Base-by-base conservation (phyloP, 1,284 basidiomycete genomes). In the Grifola frondosa region DNA sequence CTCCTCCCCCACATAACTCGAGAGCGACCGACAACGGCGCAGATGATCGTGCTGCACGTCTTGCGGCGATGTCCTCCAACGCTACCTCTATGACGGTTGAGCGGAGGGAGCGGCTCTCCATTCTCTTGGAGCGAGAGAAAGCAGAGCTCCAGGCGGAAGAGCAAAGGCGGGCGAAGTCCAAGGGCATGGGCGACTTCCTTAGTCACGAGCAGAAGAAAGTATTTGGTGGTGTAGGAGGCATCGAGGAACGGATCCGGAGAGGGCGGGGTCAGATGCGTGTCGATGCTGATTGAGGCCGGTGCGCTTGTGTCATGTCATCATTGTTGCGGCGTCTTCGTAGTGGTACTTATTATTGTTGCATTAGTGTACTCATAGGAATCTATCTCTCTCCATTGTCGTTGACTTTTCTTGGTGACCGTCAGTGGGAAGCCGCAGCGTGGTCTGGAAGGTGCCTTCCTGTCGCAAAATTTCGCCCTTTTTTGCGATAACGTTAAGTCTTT, bases 21-120 rank as follows among this genome's bases (percentile, higher is more conserved):
- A 39, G 53, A 38, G 53, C 59, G 44, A 40, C 58, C 20, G 54
- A 56, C 37, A 50, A 57, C 16, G 49, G 50, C 30, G 63, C 61
- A 5, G 75, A 80, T 2, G 82, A 87, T 41, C 87, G 92, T 23
- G 84, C 84, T 3, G 88, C 89, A 17, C 83, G 87, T 23, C 73
- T 97, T 15, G 92, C 90, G 0, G 88, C 90, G 9, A 97, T 97
- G 94, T 70, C 83, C 20, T 64, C 76, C 1, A 80, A 87, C 50
- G 94, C 94, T 1, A 64, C 70, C 20, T 62, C 67, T 13, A 74
- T 93, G 70, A 73, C 76, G 28, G 59, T 62, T 1, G 82, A 90
- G 42, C 78, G 91, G n/a, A 77, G 83, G 50, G 76, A 81, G 51
- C 79, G 84, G 29, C 67, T 91, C 9, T 70, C 77, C 2, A 66